These are phyloP conservation scores for Candida adriatica DNA, from an alignment of 805 yeast genomes.

Conservation along the genomic window DNA sequence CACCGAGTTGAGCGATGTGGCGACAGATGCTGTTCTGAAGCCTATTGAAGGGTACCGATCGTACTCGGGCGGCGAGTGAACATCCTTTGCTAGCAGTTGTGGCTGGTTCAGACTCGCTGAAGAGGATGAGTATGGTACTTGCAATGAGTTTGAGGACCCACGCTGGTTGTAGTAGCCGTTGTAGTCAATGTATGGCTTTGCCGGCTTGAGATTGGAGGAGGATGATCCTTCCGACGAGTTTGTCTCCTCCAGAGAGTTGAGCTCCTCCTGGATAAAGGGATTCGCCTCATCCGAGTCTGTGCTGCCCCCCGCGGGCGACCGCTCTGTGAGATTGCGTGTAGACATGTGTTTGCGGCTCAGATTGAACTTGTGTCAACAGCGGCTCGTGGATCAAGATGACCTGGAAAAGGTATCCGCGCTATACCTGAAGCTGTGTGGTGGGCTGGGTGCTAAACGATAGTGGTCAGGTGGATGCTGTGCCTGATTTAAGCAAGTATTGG, in stretches of 20 bases:
- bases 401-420: too few relatives aligned
- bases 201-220: conserved; percentile 14
- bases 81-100: conserved; percentile 14
- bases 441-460: too few relatives aligned
- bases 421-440: too few relatives aligned
- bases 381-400: too few relatives aligned
- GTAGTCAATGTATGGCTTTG: conserved; percentile 34
- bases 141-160: conserved; percentile 33
- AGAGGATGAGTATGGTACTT: conserved; percentile 20
- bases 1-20: conserved; percentile 32
- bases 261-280: conserved; percentile 24
- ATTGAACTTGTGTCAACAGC: too few relatives aligned
- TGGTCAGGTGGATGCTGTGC: too few relatives aligned
- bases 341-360: conserved; percentile 18
- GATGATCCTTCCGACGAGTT: conserved; percentile 17
- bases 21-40: conserved; percentile 50
- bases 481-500: too few relatives aligned
- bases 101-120: conserved; percentile 15
- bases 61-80: conserved; percentile 44
- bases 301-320: conserved; percentile 18
- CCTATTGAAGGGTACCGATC: conserved; percentile 63
- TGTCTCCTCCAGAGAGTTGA: conserved; percentile 20
- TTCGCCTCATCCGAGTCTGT: conserved; percentile 23
- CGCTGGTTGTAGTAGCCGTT: conserved; percentile 36
- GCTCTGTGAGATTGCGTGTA: conserved; percentile 25